These are phyloP conservation scores for Flaveria trinervia DNA, from an alignment of 129 eudicot genomes.

Conservation along the genomic window DNA sequence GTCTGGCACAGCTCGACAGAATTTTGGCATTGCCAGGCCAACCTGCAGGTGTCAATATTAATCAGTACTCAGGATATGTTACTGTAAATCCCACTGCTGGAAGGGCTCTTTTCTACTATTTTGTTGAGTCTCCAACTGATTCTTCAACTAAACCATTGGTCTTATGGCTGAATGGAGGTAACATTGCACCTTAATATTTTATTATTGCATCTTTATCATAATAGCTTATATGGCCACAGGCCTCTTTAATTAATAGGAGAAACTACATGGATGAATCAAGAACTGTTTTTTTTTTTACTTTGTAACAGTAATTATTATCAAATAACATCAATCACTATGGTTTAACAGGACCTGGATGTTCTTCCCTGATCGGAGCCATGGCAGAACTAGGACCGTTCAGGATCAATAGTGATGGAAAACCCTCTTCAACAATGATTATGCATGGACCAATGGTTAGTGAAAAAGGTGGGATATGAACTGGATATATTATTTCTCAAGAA, in stretches of 20 bases:
- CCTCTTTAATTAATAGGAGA: background rate
- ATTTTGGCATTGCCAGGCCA: slow-evolving; percentile 34
- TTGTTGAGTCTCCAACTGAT: slow-evolving; percentile 37
- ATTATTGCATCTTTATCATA: background rate
- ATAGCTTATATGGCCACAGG: background rate
- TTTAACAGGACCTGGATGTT: slow-evolving; percentile 36
- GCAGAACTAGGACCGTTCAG: slow-evolving; percentile 48
- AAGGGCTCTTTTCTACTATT: slow-evolving; percentile 42
- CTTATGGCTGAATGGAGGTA: slow-evolving; percentile 46
- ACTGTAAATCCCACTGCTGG: slow-evolving; percentile 38
- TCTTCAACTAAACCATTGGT: slow-evolving; percentile 39
- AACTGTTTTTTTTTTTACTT: background rate
- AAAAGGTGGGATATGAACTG: too few species aligned
- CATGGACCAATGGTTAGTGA: slow-evolving; percentile 58
- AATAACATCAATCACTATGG: background rate
- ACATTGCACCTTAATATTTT: background rate
- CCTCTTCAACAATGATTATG: slow-evolving; percentile 39
- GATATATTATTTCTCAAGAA: too few species aligned
- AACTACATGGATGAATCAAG: background rate
- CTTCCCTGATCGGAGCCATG: slow-evolving; percentile 41
- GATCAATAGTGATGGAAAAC: slow-evolving; percentile 41
- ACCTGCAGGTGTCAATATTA: slow-evolving; percentile 35
- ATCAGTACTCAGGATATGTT: slow-evolving; percentile 43
- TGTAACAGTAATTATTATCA: background rate
- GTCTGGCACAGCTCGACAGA: slow-evolving; percentile 35